Evolutionary conservation across 306 rosid species (phyloP).

Genomic region (Quercus gilva): DNA sequence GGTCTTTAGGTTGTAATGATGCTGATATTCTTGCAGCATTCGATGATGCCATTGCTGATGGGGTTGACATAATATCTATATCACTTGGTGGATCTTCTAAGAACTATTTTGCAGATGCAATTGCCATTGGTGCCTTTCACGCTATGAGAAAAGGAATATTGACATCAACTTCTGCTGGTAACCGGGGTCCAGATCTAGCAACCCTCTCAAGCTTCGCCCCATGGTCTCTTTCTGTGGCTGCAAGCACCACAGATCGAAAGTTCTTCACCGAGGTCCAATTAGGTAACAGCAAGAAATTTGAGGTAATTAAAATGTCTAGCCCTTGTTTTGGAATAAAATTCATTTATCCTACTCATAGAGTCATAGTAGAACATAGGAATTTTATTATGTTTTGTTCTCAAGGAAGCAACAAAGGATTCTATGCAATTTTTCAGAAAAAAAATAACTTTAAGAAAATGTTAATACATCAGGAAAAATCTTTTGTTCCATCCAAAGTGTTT

Average conservation of each 20-base stretch:
- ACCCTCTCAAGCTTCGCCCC: slow-evolving; percentile 28
- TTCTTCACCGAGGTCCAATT: slow-evolving; percentile 34
- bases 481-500: no score
- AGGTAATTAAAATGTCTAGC: slow-evolving; percentile 15
- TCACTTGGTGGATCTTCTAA: background rate
- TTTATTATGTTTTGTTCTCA: no score
- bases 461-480: no score
- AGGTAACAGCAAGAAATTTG: slow-evolving; percentile 27
- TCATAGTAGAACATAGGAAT: no score
- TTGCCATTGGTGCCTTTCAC: slow-evolving; percentile 55
- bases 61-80: slow-evolving; percentile 45
- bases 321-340: background rate
- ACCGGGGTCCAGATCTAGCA: slow-evolving; percentile 19
- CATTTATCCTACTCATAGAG: no score
- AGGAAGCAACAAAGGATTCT: no score
- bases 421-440: no score
- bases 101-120: slow-evolving; percentile 21
- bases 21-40: slow-evolving; percentile 29
- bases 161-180: slow-evolving; percentile 40
- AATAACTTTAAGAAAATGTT: no score
- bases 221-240: slow-evolving; percentile 61
- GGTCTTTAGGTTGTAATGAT: background rate
- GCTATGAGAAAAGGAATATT: slow-evolving; percentile 44
- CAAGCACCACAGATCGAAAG: slow-evolving; percentile 39
- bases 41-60: slow-evolving; percentile 51